These are phyloP conservation scores for Phytophthora macrochlamydospora DNA, from an alignment of 352 stramenopile genomes.

Conservation along the genomic window DNA sequence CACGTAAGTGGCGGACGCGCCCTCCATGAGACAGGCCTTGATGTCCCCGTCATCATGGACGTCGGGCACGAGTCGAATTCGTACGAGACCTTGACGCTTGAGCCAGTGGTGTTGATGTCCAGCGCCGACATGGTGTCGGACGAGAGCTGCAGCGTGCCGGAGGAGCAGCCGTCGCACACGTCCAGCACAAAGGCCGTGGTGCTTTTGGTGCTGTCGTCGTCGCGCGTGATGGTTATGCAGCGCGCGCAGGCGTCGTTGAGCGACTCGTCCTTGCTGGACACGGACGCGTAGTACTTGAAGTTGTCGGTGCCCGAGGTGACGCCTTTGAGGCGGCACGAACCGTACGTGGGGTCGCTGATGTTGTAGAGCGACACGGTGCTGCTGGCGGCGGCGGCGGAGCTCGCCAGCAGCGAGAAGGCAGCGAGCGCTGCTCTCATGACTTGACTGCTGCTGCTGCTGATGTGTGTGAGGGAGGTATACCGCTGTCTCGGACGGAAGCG, in stretches of 20 bases:
- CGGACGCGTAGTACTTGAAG: slow-evolving; percentile 81
- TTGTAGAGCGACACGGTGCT: slow-evolving; percentile 56
- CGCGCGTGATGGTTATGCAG: slow-evolving; percentile 72
- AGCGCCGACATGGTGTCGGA: slow-evolving; percentile 46
- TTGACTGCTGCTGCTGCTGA: slow-evolving; percentile 12
- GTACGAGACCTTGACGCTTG: slow-evolving; percentile 58
- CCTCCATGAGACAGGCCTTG: slow-evolving; percentile 85
- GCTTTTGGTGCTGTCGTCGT: slow-evolving; percentile 45
- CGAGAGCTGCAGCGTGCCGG: slow-evolving; percentile 61
- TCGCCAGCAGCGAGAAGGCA: slow-evolving; percentile 6
- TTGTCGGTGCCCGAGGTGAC: slow-evolving; percentile 61
- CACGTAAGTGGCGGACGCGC: slow-evolving; percentile 77
- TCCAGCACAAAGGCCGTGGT: slow-evolving; percentile 78
- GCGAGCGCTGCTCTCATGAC: slow-evolving; percentile 4
- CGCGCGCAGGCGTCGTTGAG: slow-evolving; percentile 70
- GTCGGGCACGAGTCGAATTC: slow-evolving; percentile 64
- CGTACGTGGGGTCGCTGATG: slow-evolving; percentile 64
- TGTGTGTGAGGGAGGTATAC: slow-evolving; percentile 9
- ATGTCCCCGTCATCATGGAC: slow-evolving; percentile 71
- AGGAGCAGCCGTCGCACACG: slow-evolving; percentile 60
- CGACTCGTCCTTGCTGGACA: slow-evolving; percentile 58
- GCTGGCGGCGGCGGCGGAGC: slow-evolving; percentile 15
- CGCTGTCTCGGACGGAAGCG: slow-evolving; percentile 6
- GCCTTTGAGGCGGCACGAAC: slow-evolving; percentile 75
- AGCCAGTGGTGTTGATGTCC: slow-evolving; percentile 47